These are phyloP conservation scores for Haematococcus sp. DNA, from an alignment of 139 green algal species.

Conservation along the genomic window DNA sequence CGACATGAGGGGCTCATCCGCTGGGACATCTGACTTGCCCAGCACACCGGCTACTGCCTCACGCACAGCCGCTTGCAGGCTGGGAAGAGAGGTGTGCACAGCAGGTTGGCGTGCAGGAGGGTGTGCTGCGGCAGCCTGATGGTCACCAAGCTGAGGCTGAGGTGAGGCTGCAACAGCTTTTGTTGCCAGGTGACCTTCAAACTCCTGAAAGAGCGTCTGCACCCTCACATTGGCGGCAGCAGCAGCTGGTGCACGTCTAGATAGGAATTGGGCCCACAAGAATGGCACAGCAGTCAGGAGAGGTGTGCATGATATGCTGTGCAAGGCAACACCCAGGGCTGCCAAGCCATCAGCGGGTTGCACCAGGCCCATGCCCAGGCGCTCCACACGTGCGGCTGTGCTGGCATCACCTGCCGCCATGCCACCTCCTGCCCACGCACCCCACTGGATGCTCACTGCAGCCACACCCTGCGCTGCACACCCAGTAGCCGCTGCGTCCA, in stretches of 20 bases:
- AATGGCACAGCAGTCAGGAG: slow-evolving; percentile 64
- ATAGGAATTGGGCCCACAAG: slow-evolving; percentile 57
- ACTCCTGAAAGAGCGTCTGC: no score
- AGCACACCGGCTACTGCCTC: slow-evolving; percentile 2
- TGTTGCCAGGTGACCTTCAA: not conserved
- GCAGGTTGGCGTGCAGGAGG: not conserved
- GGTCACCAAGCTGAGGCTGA: not conserved
- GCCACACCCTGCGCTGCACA: slow-evolving; percentile 33
- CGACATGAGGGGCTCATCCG: slow-evolving; percentile 14
- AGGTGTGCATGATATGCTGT: not conserved
- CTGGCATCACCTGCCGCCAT: slow-evolving; percentile 56
- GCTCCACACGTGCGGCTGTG: slow-evolving; percentile 50
- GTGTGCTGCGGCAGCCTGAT: not conserved
- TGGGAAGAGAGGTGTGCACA: no score
- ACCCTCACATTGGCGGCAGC: not conserved
- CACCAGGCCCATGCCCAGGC: slow-evolving; percentile 68
- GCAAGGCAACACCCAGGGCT: slow-evolving; percentile 33
- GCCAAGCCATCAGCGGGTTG: slow-evolving; percentile 49
- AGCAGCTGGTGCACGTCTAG: not conserved
- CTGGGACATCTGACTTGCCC: slow-evolving; percentile 2
- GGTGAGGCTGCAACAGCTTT: not conserved
- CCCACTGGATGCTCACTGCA: slow-evolving; percentile 73
- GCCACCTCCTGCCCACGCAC: slow-evolving; percentile 69
- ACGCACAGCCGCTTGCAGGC: not conserved
- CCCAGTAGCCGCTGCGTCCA: slow-evolving; percentile 48